These are phyloP conservation scores for Fusarium duplospermum DNA, from an alignment of 2,329 filamentous ascomycete genomes.

Conservation along the genomic window DNA sequence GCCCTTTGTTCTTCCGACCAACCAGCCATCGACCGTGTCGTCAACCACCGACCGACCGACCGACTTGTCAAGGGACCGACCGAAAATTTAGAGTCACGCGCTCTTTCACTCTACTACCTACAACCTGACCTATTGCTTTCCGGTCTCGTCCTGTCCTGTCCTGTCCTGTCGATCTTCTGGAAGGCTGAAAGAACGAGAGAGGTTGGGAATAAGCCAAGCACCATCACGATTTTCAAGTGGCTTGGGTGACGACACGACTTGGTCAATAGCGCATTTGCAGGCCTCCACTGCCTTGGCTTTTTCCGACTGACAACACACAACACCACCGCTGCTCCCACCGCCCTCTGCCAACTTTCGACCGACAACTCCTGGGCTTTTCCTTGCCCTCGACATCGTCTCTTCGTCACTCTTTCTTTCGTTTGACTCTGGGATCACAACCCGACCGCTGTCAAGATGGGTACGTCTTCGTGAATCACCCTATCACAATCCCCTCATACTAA, in stretches of 20 bases:
- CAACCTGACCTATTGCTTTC: neutral
- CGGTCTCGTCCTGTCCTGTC: neutral
- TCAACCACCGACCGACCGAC: neutral
- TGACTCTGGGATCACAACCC: neutral
- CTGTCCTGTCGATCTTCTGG: conserved; percentile 9
- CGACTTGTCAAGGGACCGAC: neutral
- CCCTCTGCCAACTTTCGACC: conserved; percentile 1
- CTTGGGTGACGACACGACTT: conserved; percentile 40
- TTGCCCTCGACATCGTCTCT: neutral
- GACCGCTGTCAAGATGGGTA: conserved; percentile 53
- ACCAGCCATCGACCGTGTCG: neutral
- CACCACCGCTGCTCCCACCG: neutral
- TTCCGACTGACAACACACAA: conserved; percentile 13
- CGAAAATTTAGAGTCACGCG: neutral
- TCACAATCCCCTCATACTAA: conserved; percentile 32
- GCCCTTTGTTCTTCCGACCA: neutral
- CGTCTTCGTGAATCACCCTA: conserved; percentile 42
- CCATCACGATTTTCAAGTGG: conserved; percentile 21
- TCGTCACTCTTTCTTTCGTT: conserved; percentile 23
- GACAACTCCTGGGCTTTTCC: neutral
- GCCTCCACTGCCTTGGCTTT: conserved; percentile 33
- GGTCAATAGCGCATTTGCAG: conserved; percentile 36
- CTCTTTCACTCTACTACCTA: neutral
- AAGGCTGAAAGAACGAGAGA: conserved; percentile 8
- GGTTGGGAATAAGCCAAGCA: conserved; percentile 19